Percentiles rank a stretch among this genome's conserved stretches.
These are phyloP conservation scores for Cladosporium sp. DNA, from an alignment of 2,329 filamentous ascomycete species.

Conservation along the genomic window DNA sequence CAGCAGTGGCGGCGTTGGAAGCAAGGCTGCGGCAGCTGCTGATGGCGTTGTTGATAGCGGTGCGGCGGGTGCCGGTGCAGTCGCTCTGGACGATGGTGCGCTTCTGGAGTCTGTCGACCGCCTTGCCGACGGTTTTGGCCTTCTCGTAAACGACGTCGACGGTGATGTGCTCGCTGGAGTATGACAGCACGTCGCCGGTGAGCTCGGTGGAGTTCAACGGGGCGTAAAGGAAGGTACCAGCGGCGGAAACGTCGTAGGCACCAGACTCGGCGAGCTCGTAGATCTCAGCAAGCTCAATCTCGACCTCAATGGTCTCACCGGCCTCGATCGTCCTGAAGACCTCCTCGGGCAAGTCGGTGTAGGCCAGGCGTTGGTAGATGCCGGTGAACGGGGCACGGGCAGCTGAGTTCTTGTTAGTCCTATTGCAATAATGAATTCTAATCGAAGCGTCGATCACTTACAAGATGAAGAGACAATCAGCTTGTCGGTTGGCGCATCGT, in stretches of 20 bases:
- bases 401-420: background rate
- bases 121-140: constrained; percentile 48
- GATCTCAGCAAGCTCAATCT: constrained; percentile 52
- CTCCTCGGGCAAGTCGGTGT: constrained; percentile 42
- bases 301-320: constrained; percentile 47
- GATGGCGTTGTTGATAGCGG: constrained; percentile 48
- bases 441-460: constrained; percentile 1
- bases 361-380: constrained; percentile 47
- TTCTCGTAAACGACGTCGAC: constrained; percentile 53
- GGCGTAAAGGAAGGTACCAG: constrained; percentile 54
- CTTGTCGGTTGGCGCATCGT: constrained; percentile 24
- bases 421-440: background rate
- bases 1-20: constrained; percentile 47
- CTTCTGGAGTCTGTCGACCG: constrained; percentile 42
- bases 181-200: constrained; percentile 48
- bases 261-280: constrained; percentile 31
- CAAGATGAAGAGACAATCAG: constrained; percentile 20
- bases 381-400: constrained; percentile 44
- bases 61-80: constrained; percentile 41
- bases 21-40: constrained; percentile 54
- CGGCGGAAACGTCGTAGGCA: constrained; percentile 50
- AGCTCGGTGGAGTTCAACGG: constrained; percentile 49
- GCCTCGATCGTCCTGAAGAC: constrained; percentile 48
- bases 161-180: constrained; percentile 54
- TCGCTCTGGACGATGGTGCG: constrained; percentile 50